phyloP scores from a whole-genome alignment of 2,329 filamentous ascomycete genomes.

The Calonectria naviculata region DNA sequence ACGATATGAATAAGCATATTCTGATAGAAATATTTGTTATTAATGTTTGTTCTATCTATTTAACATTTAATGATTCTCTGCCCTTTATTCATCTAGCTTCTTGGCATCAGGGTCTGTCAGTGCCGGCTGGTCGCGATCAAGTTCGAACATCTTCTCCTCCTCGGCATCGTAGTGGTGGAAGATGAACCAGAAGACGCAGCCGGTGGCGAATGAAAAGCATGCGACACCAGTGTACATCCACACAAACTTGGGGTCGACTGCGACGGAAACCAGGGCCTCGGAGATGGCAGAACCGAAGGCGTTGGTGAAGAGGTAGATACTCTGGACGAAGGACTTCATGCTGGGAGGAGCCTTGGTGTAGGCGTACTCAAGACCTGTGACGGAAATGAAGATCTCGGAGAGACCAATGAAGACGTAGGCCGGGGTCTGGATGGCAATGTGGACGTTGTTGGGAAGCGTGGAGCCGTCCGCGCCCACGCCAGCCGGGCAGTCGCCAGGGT shows the following conservation, averaged over 20 bases:
- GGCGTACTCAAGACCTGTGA: slow-evolving; percentile 78
- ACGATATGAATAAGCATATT: too few relatives aligned
- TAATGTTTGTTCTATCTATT: not conserved
- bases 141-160: slow-evolving; percentile 52
- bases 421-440: slow-evolving; percentile 65
- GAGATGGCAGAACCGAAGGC: slow-evolving; percentile 70
- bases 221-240: slow-evolving; percentile 75
- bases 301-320: slow-evolving; percentile 69
- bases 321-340: slow-evolving; percentile 73
- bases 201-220: slow-evolving; percentile 57
- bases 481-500: slow-evolving; percentile 51
- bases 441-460: slow-evolving; percentile 56
- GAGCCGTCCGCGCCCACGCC: slow-evolving; percentile 44
- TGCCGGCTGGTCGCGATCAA: slow-evolving; percentile 48
- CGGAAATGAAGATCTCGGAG: slow-evolving; percentile 72
- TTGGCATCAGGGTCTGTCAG: slow-evolving; percentile 37
- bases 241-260: slow-evolving; percentile 72
- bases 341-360: slow-evolving; percentile 78
- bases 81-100: slow-evolving; percentile 28
- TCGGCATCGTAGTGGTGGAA: slow-evolving; percentile 52
- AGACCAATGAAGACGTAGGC: slow-evolving; percentile 69
- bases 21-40: not conserved
- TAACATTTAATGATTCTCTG: not conserved
- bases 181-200: slow-evolving; percentile 62
- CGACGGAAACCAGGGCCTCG: slow-evolving; percentile 68